Evolutionary conservation across 345 rosid species (phyloP), one percentile per base, ranked within the genome.

Genomic region (Eucalyptus decipiens): DNA sequence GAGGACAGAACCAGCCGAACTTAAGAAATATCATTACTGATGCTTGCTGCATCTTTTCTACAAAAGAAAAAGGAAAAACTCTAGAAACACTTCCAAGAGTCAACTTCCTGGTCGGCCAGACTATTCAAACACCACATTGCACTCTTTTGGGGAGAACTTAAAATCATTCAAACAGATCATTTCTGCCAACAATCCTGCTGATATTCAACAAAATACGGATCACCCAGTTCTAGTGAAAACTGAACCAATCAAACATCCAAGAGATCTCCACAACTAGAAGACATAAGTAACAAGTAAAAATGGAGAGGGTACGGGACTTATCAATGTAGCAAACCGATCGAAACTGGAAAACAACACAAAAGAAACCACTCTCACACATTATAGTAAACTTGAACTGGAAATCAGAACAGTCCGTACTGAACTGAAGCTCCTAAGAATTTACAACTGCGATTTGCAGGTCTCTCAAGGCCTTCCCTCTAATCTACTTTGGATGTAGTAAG

Each of bases 351-450:
- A 69, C 80, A 69, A 1, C 42, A 69, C 23, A 69, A 34, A 67
- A 69, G 80, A 69, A 69, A 34, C 80, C 42, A 16, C 21, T 40
- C 12, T 32, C 42, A 3, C 80, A 1, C 43, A 67, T 1, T 34
- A 34, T 18, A 18, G 43, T 3, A 34, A 69, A 34, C 24, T 32
- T 69, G 80, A 69, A 32, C 42, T 32, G 42, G 37, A 32, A 69
- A 23, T 69, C 42, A 69, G 42, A 34, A 34, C 80, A 34, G 24
- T 69, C 80, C 24, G 34, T 34, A 18, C 24, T 32, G 24, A 34
- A 90, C 85, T 40, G 65, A 72, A 51, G 90, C 54, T 90, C 90
- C 91, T 87, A 89, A 32, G 76, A 88, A 91, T 91, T 92, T 90
- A 92, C 93, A 89, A 88, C 89, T 56, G 86, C 72, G 89, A 88